A percentile compares a stretch with the other conserved stretches of the same genome.
These are phyloP conservation scores for Aspergillus melleus DNA, from an alignment of 2,329 filamentous ascomycete species.

Conservation along the genomic window DNA sequence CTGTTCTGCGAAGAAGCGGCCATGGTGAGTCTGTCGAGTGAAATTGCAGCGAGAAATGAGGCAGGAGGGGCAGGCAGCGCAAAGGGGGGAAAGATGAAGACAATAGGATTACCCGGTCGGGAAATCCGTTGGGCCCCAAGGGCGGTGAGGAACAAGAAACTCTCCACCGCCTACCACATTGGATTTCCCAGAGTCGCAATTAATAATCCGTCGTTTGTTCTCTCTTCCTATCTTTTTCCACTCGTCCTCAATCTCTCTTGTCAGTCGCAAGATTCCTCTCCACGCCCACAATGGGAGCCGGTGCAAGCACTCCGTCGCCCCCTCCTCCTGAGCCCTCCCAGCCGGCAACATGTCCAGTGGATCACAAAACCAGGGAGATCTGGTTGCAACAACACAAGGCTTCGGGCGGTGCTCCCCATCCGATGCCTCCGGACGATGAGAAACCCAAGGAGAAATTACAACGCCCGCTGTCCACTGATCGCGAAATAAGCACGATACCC, in stretches of 20 bases:
- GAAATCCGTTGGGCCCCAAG: constrained; percentile 10
- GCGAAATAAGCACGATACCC: constrained; percentile 78
- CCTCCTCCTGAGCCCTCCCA: constrained; percentile 24
- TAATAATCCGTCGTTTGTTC: background rate
- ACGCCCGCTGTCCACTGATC: constrained; percentile 61
- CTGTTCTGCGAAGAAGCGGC: constrained; percentile 32
- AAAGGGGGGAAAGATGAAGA: constrained; percentile 8
- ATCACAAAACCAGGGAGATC: constrained; percentile 81
- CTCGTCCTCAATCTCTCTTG: background rate
- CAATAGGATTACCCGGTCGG: constrained; percentile 17
- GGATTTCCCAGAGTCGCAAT: background rate
- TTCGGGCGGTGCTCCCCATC: constrained; percentile 39
- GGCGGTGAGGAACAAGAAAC: constrained; percentile 5
- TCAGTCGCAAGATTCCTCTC: background rate
- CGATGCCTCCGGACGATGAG: constrained; percentile 27
- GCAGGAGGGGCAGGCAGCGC: background rate
- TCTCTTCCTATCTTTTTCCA: background rate
- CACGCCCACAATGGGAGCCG: constrained; percentile 35
- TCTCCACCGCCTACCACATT: background rate
- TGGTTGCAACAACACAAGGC: constrained; percentile 66
- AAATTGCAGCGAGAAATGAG: background rate
- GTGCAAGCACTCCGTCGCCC: constrained; percentile 35
- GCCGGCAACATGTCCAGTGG: constrained; percentile 72
- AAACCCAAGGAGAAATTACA: constrained; percentile 29
- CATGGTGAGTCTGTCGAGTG: constrained; percentile 27